Percentiles rank a stretch among this genome's conserved stretches.
Conservation (phyloP, 306 rosid genomes). For the Spatholobus suberectus region DNA sequence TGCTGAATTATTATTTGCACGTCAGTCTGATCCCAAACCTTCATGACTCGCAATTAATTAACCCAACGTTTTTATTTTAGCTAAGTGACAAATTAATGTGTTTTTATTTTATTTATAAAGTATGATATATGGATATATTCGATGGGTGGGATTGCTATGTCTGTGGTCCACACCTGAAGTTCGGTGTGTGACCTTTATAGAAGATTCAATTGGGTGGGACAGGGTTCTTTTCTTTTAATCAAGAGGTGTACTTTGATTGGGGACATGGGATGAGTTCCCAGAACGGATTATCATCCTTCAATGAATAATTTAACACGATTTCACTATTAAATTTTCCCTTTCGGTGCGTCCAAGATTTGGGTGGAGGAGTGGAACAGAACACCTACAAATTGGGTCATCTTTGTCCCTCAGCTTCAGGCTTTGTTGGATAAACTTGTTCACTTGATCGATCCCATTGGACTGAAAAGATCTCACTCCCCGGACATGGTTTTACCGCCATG, state of each 20-base stretch:
- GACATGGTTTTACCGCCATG: constrained; percentile 29
- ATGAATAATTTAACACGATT: constrained; percentile 36
- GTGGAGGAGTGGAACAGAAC: constrained; percentile 36
- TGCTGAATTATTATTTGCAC: constrained; percentile 57
- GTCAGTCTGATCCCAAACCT: constrained; percentile 62
- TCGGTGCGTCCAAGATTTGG: constrained; percentile 35
- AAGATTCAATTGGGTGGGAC: constrained; percentile 57
- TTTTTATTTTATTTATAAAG: no score
- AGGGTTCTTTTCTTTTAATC: constrained; percentile 46
- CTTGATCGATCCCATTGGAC: constrained; percentile 25
- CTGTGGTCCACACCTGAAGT: constrained; percentile 57
- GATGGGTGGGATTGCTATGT: no score
- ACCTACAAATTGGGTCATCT: constrained; percentile 38
- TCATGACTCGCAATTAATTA: constrained; percentile 21
- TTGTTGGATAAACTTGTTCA: background rate
- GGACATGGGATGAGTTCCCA: constrained; percentile 51
- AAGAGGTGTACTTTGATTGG: constrained; percentile 51
- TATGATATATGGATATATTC: no score
- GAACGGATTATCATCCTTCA: constrained; percentile 46
- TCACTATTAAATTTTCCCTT: constrained; percentile 39
- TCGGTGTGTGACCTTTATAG: constrained; percentile 34
- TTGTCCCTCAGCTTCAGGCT: constrained; percentile 1
- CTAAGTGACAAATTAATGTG: constrained; percentile 41
- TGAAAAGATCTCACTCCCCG: constrained; percentile 9
- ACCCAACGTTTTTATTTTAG: background rate